Percentiles rank a stretch among this genome's conserved stretches.
phyloP scores from a whole-genome alignment of 2,329 filamentous ascomycete species.

The Alternaria postmessia region DNA sequence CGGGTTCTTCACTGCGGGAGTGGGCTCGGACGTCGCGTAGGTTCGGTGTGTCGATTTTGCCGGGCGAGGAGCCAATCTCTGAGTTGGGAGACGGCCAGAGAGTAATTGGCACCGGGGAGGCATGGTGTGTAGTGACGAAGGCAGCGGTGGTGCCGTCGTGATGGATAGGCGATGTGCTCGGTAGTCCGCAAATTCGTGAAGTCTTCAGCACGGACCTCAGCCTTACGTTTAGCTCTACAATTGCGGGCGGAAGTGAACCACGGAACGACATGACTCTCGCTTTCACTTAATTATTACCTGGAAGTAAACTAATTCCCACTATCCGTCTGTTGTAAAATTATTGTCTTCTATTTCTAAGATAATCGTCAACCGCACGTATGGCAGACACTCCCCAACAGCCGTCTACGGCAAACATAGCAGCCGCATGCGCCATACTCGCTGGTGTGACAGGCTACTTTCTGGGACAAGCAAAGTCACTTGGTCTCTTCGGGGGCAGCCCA shows the following conservation, averaged over 20 bases:
- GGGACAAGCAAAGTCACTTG: constrained; percentile 71
- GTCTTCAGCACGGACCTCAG: constrained; percentile 9
- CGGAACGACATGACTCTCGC: neutral
- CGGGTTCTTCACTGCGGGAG: constrained; percentile 33
- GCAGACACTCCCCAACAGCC: constrained; percentile 55
- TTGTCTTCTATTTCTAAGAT: neutral
- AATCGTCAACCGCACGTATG: constrained; percentile 18
- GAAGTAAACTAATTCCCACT: neutral
- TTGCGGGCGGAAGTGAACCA: constrained; percentile 1
- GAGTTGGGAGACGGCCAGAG: constrained; percentile 27
- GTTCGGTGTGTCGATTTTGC: constrained; percentile 31
- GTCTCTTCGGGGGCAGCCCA: constrained; percentile 70
- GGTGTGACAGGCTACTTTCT: constrained; percentile 80
- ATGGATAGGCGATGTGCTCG: constrained; percentile 24
- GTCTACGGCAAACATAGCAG: constrained; percentile 67
- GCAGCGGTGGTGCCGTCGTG: constrained; percentile 24
- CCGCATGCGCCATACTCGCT: constrained; percentile 77
- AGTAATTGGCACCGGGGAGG: constrained; percentile 42
- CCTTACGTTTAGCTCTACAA: constrained; percentile 8
- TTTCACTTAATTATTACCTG: neutral
- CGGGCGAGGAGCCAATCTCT: constrained; percentile 19
- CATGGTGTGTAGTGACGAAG: constrained; percentile 29
- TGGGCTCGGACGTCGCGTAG: constrained; percentile 35
- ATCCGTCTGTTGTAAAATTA: neutral
- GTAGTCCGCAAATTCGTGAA: constrained; percentile 36